Percentiles rank a stretch among this genome's conserved stretches.
phyloP scores from a whole-genome alignment of 1,284 basidiomycete genomes.

The Rhodotorula sp. region DNA sequence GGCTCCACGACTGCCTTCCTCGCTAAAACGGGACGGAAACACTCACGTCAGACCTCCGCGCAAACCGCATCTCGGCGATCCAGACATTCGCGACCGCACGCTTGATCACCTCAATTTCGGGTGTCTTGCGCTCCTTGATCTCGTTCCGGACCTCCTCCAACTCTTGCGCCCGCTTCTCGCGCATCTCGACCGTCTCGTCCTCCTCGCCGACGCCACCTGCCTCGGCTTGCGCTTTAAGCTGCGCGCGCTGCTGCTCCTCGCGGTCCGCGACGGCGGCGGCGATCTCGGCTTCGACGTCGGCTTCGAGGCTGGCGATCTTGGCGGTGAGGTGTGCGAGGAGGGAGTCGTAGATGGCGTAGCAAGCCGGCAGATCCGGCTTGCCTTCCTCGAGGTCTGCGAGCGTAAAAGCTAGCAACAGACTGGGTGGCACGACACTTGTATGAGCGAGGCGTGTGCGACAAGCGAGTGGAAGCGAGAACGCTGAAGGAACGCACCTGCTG shows the following conservation, averaged over 20 bases:
- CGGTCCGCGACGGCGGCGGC: constrained; percentile 49
- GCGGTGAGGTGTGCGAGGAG: constrained; percentile 67
- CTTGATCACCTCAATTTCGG: constrained; percentile 55
- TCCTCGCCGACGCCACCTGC: constrained; percentile 48
- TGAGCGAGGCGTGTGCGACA: neutral
- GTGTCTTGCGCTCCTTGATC: constrained; percentile 46
- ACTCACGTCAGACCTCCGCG: constrained; percentile 67
- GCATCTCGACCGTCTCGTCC: constrained; percentile 45
- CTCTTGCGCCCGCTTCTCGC: constrained; percentile 54
- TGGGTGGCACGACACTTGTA: constrained; percentile 46
- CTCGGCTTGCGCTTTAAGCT: constrained; percentile 7
- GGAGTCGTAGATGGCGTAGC: constrained; percentile 55
- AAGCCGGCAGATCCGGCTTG: constrained; percentile 45
- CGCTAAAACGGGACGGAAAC: too few relatives aligned
- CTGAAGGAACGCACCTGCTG: constrained; percentile 59
- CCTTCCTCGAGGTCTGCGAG: constrained; percentile 80
- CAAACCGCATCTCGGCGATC: constrained; percentile 90
- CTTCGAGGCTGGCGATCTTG: constrained; percentile 71
- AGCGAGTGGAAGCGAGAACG: constrained; percentile 4
- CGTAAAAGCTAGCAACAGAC: constrained; percentile 84
- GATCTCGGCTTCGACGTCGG: constrained; percentile 55
- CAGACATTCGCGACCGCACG: constrained; percentile 57
- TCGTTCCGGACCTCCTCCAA: constrained; percentile 49
- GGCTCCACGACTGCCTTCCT: too few relatives aligned
- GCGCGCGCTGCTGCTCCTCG: constrained; percentile 44